Base-by-base conservation (phyloP, 768 basidiomycete species). In the Obba rivulosa region DNA sequence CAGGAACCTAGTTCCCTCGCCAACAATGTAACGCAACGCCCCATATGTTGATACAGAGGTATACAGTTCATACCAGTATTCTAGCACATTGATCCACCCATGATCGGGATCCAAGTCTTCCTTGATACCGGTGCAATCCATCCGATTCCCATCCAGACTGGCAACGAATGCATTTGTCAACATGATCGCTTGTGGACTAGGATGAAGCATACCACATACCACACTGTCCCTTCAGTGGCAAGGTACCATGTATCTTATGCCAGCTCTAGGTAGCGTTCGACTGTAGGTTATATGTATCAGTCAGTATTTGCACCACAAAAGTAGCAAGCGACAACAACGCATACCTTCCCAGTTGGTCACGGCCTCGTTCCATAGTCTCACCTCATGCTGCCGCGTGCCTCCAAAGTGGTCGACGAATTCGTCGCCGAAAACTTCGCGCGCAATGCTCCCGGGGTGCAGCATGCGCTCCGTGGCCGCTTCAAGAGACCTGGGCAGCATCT, bases 321-420 rank as follows among this genome's bases (percentile, higher is more conserved):
- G 3, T 28, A 20, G 11, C 22, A 20, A 37, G 11, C 31, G 23
- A 25, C 11, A 35, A 37, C 3, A 7, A 8, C 8, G 31, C 81
- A 57, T 58, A 91, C 92, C 80, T 79, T 95, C 94, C 93, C 91
- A 97, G 63, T 79, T 85, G 10, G 94, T 96, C 34, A 95, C 92
- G 2, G 92, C 90, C 57, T 83, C 79, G 56, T 92, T 87, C 85
- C 89, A 94, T 21, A 87, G 58, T 45, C 74, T 81, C 48, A 94
- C 82, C 63, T 95, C 93, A 62, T 97, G 87, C 64, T 91, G 79
- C 58, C 95, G 80, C n/a, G 96, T 98, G 8, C 92, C 94, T 2
- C 88, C 92, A 59, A 80, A 95, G 63, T 99, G 96, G 14, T 98
- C 90, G 1, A 98, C 90, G 60, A 97, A 96, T 20, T 81, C 83